phyloP scores from a whole-genome alignment of 305 asterid species.

The Solanum chacoense region DNA sequence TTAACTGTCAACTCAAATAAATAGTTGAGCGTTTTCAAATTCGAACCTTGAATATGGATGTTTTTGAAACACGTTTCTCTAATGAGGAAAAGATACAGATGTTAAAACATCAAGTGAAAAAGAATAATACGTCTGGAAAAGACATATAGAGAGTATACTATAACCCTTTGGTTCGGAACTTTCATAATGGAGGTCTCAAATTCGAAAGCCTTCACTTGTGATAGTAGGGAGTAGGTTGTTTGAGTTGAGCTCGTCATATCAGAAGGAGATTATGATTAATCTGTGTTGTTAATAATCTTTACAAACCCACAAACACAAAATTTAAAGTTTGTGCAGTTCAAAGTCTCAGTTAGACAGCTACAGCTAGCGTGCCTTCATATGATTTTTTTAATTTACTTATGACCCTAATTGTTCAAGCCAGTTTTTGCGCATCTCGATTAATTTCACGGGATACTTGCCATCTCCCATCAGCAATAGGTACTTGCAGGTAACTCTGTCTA shows the following conservation, averaged over 20 bases:
- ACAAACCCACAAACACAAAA: neutral
- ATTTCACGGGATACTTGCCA: neutral
- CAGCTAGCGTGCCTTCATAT: neutral
- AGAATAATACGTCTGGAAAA: neutral
- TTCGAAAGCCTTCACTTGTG: neutral
- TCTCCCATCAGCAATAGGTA: rapidly evolving
- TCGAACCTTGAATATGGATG: too few relatives aligned
- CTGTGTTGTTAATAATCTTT: neutral
- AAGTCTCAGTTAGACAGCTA: neutral
- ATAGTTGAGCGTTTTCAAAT: neutral
- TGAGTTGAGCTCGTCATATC: rapidly evolving
- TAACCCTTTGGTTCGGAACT: neutral
- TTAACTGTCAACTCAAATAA: neutral
- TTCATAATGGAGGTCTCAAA: neutral
- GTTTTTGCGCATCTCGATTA: too few relatives aligned
- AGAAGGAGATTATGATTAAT: neutral
- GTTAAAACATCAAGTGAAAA: too few relatives aligned
- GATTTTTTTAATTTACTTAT: too few relatives aligned
- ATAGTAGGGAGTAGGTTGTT: neutral
- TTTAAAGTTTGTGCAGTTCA: neutral
- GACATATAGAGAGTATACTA: neutral
- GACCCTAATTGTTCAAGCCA: too few relatives aligned
- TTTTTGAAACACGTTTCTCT: neutral
- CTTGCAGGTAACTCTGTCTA: too few relatives aligned
- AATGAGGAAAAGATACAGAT: neutral